These are phyloP conservation scores for Mycena olivaceomarginata DNA, from an alignment of 768 basidiomycete species.

Conservation along the genomic window DNA sequence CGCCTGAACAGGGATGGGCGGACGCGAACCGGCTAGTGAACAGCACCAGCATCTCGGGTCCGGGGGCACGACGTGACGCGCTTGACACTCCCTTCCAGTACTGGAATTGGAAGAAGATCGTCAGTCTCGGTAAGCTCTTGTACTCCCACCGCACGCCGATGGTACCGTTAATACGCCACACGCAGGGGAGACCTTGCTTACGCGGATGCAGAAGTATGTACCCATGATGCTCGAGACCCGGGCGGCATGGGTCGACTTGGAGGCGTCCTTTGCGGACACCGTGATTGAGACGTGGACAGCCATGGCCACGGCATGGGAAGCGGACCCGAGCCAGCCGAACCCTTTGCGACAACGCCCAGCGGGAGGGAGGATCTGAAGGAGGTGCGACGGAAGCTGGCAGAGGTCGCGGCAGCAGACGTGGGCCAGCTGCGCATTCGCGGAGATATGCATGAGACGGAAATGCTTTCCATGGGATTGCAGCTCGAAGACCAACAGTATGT, in stretches of 20 bases:
- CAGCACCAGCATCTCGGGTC: slow-evolving; percentile 62
- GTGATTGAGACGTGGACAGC: slow-evolving; percentile 43
- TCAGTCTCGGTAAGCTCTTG: background rate
- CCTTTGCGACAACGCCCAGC: slow-evolving; percentile 10
- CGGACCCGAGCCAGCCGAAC: slow-evolving; percentile 32
- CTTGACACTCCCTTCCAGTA: slow-evolving; percentile 27
- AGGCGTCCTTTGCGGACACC: slow-evolving; percentile 41
- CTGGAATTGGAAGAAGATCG: slow-evolving; percentile 24
- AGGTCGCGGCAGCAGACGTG: background rate
- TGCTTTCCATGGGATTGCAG: slow-evolving; percentile 35
- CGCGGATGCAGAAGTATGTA: background rate
- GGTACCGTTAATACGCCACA: no score
- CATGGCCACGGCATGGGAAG: slow-evolving; percentile 33
- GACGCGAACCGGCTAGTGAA: slow-evolving; percentile 49
- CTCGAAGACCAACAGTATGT: slow-evolving; percentile 45
- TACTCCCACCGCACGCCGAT: no score
- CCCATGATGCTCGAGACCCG: slow-evolving; percentile 5
- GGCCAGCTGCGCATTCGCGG: background rate
- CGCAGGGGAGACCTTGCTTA: background rate
- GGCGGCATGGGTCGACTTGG: background rate
- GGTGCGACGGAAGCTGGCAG: slow-evolving; percentile 39
- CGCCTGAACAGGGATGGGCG: slow-evolving; percentile 53
- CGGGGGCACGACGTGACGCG: slow-evolving; percentile 24
- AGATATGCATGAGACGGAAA: slow-evolving; percentile 43
- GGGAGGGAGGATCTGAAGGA: slow-evolving; percentile 23